These are phyloP conservation scores for Kodamaea jinghongensis DNA, from an alignment of 805 yeast genomes.

Conservation along the genomic window DNA sequence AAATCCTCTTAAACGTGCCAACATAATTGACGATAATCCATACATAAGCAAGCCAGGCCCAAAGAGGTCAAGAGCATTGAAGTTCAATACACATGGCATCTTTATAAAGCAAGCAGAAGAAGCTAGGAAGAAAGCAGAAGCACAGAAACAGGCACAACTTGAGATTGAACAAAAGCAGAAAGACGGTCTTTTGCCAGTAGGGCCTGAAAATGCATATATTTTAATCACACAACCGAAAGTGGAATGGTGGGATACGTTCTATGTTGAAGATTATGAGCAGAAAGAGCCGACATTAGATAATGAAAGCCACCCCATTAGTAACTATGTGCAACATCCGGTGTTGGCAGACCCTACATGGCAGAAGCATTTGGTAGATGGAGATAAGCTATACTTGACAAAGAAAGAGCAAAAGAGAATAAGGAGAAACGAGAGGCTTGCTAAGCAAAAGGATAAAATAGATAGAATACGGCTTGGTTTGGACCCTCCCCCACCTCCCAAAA, in stretches of 20 bases:
- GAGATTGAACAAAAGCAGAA: slow-evolving; percentile 28
- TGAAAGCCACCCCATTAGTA: slow-evolving; percentile 52
- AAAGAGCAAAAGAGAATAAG: slow-evolving; percentile 73
- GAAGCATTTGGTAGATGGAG: slow-evolving; percentile 34
- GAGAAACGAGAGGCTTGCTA: slow-evolving; percentile 61
- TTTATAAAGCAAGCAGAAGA: slow-evolving; percentile 54
- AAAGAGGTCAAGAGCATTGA: slow-evolving; percentile 32
- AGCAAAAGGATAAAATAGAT: slow-evolving; percentile 70
- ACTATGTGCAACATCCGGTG: slow-evolving; percentile 82
- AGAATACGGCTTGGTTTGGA: slow-evolving; percentile 75
- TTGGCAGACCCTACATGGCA: slow-evolving; percentile 63
- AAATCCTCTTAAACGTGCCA: too few species aligned
- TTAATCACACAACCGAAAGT: slow-evolving; percentile 54
- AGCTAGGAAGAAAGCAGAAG: slow-evolving; percentile 40
- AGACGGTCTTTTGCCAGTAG: slow-evolving; percentile 52
- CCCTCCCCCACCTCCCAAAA: slow-evolving; percentile 87
- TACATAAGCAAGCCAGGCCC: too few species aligned
- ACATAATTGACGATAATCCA: too few species aligned
- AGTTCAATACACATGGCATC: slow-evolving; percentile 63
- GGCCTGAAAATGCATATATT: slow-evolving; percentile 50
- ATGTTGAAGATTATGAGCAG: slow-evolving; percentile 23
- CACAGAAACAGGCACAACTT: slow-evolving; percentile 23
- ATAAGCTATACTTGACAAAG: slow-evolving; percentile 65
- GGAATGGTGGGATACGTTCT: slow-evolving; percentile 89
- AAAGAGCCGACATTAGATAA: slow-evolving; percentile 27